A percentile compares a stretch with the other conserved stretches of the same genome.
Conservation (phyloP, 73 alveolate species). For the Halteria grandinella region DNA sequence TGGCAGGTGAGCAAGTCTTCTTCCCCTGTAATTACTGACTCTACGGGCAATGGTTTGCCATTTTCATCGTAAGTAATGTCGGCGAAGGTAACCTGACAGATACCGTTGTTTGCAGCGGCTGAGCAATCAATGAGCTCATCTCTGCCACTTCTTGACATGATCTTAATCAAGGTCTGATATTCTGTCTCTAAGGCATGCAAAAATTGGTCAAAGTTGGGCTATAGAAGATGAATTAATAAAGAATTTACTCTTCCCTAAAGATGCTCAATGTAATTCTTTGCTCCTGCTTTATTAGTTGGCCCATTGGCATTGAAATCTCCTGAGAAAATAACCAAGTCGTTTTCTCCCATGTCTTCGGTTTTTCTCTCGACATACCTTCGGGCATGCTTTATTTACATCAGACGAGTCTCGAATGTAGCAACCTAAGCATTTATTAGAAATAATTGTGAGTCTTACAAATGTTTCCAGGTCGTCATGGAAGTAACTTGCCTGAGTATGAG, state of each 20-base stretch:
- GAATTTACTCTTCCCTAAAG: constrained; percentile 40
- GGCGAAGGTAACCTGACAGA: constrained; percentile 74
- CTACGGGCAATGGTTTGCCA: constrained; percentile 65
- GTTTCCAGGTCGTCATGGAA: constrained; percentile 61
- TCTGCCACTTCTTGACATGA: constrained; percentile 65
- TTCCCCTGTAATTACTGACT: constrained; percentile 73
- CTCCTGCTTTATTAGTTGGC: constrained; percentile 37
- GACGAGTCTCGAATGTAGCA: constrained; percentile 76
- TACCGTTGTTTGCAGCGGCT: constrained; percentile 65
- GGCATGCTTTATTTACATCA: constrained; percentile 59
- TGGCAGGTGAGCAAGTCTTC: constrained; percentile 70
- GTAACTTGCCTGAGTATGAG: constrained; percentile 92
- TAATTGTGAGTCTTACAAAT: too few species aligned
- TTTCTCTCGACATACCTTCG: constrained; percentile 64
- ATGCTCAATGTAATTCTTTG: constrained; percentile 37
- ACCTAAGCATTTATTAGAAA: constrained; percentile 46
- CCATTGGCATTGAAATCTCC: constrained; percentile 93
- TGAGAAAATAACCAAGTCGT: constrained; percentile 66
- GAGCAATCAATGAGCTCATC: constrained; percentile 80
- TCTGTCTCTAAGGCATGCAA: constrained; percentile 40
- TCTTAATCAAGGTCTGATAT: constrained; percentile 66
- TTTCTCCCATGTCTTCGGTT: constrained; percentile 58
- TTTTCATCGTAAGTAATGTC: constrained; percentile 62
- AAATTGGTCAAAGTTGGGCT: constrained; percentile 30
- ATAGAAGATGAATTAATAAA: too few species aligned